Evolutionary conservation across 805 yeast genomes (phyloP).

Genomic region (Metschnikowia cerradonensis): DNA sequence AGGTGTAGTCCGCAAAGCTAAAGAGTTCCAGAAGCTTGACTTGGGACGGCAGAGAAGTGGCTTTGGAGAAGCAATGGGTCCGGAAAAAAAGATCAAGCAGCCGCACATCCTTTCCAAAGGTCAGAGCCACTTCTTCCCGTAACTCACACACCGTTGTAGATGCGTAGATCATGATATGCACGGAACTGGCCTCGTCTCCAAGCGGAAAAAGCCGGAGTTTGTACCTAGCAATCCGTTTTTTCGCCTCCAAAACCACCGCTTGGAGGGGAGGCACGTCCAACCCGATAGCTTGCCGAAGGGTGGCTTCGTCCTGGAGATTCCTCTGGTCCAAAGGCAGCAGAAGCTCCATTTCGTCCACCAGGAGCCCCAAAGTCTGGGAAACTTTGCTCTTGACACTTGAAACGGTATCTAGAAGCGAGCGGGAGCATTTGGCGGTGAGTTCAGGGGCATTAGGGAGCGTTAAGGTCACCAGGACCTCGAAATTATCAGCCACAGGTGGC

Average conservation of each 20-base stretch:
- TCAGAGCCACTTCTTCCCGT: background rate
- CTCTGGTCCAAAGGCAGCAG: background rate
- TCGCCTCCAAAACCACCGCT: constrained; percentile 12
- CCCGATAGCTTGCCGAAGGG: constrained; percentile 13
- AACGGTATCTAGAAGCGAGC: constrained; percentile 21
- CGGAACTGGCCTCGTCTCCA: background rate
- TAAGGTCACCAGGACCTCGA: constrained; percentile 18
- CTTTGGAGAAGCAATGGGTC: constrained; percentile 6
- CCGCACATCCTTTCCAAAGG: background rate
- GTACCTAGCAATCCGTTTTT: background rate
- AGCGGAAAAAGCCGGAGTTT: background rate
- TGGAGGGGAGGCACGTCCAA: constrained; percentile 28
- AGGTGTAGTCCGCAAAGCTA: constrained; percentile 1
- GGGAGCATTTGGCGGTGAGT: constrained; percentile 14
- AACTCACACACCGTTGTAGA: constrained; percentile 4
- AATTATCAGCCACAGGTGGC: constrained; percentile 24
- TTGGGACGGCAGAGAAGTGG: background rate
- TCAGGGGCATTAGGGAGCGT: background rate
- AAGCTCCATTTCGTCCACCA: constrained; percentile 1
- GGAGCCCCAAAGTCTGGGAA: constrained; percentile 8
- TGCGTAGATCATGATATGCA: background rate
- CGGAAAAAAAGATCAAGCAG: constrained; percentile 2
- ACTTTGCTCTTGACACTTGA: constrained; percentile 18
- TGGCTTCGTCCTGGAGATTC: constrained; percentile 5
- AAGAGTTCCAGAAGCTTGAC: constrained; percentile 3